Base-by-base conservation (phyloP, 2,329 filamentous ascomycete genomes). In the Nothophoma quercina region DNA sequence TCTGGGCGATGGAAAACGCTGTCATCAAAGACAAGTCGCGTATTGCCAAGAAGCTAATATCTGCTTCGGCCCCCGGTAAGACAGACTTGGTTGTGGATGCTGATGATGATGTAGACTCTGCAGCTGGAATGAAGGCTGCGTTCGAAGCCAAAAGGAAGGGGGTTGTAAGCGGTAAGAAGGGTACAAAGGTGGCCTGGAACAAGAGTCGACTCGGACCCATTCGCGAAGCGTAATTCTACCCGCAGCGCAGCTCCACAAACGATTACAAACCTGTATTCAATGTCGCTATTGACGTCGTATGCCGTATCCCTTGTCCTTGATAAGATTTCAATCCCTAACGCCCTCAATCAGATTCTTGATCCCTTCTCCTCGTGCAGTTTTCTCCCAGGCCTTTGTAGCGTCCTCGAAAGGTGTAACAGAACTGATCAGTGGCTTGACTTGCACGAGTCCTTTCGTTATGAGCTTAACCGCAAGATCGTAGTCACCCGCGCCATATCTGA, bases 301-400 rank as follows among this genome's bases (percentile, higher is more conserved):
- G n/a, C n/a, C n/a, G n/a, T n/a, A n/a, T n/a, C n/a, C n/a, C n/a
- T n/a, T n/a, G n/a, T n/a, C n/a, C n/a, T n/a, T n/a, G n/a, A n/a
- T n/a, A n/a, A n/a, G 16, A 13, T 1, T 32, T 58, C 43, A 68
- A 45, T 63, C 62, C 34, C 55, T 40, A 15, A 68, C 65, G 2
- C 68, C 70, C 32, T 55, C 50, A 26, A 73, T 72, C 49, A 72
- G 22, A 35, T 71, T 73, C 57, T 74, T 73, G 44, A 73, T 68
- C 1, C 71, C 70, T 21, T 70, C 61, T 2, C 71, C 67, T 15
- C 54, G 63, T 2, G 58, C 58, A 12, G 68, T 72, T 54, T 63
- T 66, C 21, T 72, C 68, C 68, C 68, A 74, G 10, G 69, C 70
- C 9, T 60, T 45, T 2, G 58, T 64, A 12, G 69, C 67, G 12